Conservation (phyloP, 371 early-diverging fungal species). For the Mucor racemosus region DNA sequence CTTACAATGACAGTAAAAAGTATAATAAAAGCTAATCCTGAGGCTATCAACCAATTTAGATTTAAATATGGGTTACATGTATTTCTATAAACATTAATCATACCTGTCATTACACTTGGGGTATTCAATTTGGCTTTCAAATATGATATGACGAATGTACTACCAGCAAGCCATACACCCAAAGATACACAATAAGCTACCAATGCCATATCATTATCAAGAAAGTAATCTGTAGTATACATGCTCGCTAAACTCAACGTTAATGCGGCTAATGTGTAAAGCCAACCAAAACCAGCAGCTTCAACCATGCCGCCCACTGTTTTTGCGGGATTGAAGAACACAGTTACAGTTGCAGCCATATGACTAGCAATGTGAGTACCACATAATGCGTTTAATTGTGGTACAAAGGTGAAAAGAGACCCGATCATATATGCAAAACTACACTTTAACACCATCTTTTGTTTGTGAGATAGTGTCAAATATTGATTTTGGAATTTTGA, state of each 20-base stretch:
- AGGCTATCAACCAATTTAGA: constrained; percentile 36
- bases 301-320: constrained; percentile 69
- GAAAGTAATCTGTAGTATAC: constrained; percentile 56
- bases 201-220: constrained; percentile 41
- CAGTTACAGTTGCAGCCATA: constrained; percentile 61
- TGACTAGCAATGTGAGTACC: constrained; percentile 48
- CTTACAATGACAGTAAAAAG: constrained; percentile 54
- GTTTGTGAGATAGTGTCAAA: constrained; percentile 28
- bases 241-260: constrained; percentile 51
- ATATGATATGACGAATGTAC: constrained; percentile 63
- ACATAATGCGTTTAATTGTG: constrained; percentile 48
- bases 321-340: constrained; percentile 71
- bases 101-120: constrained; percentile 63
- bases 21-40: constrained; percentile 60
- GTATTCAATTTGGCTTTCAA: constrained; percentile 58
- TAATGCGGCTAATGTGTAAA: constrained; percentile 52
- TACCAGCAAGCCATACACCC: constrained; percentile 60
- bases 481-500: neutral
- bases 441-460: constrained; percentile 62
- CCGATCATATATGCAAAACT: constrained; percentile 66
- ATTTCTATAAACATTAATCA: constrained; percentile 28
- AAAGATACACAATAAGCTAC: constrained; percentile 52
- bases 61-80: neutral
- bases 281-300: constrained; percentile 56
- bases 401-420: constrained; percentile 65